Evolutionary conservation across 2,329 filamentous ascomycete species (phyloP), one percentile per base, ranked within the genome.

Genomic region (Fonsecaea monophora): DNA sequence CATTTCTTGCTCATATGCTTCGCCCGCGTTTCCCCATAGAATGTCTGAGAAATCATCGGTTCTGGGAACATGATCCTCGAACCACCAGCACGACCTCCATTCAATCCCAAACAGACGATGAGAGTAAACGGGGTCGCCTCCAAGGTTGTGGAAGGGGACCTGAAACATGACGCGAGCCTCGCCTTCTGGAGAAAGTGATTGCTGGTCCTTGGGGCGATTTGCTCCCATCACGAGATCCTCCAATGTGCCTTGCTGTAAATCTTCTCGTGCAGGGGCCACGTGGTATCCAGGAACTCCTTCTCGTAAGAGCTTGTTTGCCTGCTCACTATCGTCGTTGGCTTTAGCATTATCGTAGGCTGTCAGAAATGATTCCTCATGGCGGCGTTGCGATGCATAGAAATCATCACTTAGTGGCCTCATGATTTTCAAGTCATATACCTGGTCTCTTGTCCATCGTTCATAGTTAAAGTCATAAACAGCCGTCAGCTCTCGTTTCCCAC

Each of bases 391-490:
- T 7, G 13, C 18, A 10, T 42, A 42, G 40, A n/a, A 42, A 18
- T 18, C 15, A 42, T 42, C 40, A 42, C 40, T n/a, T 42, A 42
- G 6, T n/a, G 40, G 15, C 13, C 15, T 4, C 40, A 42, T 42
- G 18, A 42, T 42, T 42, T 42, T 42, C 40, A 42, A n/a, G 4
- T 42, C 40, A 18, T 42, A 42, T 42, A 42, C 18, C 40, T 42
- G 40, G 40, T 42, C 40, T 10, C 40, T 42, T 42, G 40, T 42
- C 40, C 40, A 42, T 5, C 13, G 40, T 42, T 10, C 40, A 42
- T n/a, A 42, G 18, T n/a, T 42, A 42, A 42, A 42, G n/a, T 42
- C 40, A 42, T 42, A 42, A n/a, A 42, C 40, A 42, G 40, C 40
- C 18, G 40, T 42, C 40, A 42, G 40, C 15, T 42, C 40, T 42